Evolutionary conservation across 257 asterid genomes (phyloP).

Genomic region (Cinchona pubescens): DNA sequence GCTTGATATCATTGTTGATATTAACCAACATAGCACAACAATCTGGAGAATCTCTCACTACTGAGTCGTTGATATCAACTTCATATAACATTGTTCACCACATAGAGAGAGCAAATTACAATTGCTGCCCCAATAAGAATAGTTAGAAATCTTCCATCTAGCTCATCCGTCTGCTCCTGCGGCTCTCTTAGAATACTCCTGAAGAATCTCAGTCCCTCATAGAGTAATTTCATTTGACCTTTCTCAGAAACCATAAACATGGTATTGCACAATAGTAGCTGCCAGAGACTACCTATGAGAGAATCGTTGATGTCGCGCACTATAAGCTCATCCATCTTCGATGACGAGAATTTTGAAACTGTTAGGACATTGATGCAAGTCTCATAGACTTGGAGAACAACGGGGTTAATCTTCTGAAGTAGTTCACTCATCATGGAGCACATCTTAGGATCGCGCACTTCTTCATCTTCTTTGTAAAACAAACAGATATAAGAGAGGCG

Average conservation of each 20-base stretch:
- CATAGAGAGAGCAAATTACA: not conserved
- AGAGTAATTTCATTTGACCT: not conserved
- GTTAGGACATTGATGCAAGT: not conserved
- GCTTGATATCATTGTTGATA: not conserved
- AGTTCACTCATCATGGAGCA: too few species aligned
- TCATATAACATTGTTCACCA: not conserved
- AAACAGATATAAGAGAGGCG: not conserved
- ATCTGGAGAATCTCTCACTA: not conserved
- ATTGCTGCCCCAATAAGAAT: not conserved
- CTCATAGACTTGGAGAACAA: not conserved
- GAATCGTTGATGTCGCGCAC: not conserved
- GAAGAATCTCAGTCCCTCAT: not conserved
- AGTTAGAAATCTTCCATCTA: not conserved
- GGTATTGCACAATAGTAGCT: too few species aligned
- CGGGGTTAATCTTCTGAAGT: not conserved
- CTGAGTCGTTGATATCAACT: not conserved
- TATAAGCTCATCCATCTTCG: not conserved
- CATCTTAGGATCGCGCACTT: not conserved
- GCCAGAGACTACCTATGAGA: not conserved
- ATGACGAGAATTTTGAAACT: not conserved
- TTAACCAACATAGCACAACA: not conserved
- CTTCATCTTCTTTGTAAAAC: not conserved
- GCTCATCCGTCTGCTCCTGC: not conserved
- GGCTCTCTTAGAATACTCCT: not conserved
- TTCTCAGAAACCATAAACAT: not conserved